Evolutionary conservation across 2,329 filamentous ascomycete species (phyloP).

Genomic region (Hawksworthiomyces lignivorus): DNA sequence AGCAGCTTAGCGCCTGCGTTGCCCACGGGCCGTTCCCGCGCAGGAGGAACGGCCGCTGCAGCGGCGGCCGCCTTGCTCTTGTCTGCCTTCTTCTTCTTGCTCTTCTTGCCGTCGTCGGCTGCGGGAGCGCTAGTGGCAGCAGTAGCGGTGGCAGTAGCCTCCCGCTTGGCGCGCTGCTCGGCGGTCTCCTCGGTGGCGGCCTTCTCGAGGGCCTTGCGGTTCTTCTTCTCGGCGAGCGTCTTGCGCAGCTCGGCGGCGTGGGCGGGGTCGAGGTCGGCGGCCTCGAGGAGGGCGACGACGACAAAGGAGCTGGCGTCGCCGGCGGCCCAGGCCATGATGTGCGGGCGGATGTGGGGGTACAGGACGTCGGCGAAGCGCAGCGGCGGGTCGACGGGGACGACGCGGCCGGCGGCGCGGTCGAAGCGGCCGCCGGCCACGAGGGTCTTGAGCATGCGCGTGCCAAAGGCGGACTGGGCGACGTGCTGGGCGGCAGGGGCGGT

Average conservation of each 20-base stretch:
- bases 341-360: conserved; percentile 71
- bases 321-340: conserved; percentile 76
- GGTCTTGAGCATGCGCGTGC: conserved; percentile 81
- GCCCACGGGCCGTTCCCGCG: conserved; percentile 38
- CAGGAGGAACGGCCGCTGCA: conserved; percentile 1
- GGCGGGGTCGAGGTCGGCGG: conserved; percentile 61
- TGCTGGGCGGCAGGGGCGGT: conserved; percentile 37
- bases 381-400: conserved; percentile 65
- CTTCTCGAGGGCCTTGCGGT: conserved; percentile 62
- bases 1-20: conserved; percentile 57
- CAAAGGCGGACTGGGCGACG: conserved; percentile 53
- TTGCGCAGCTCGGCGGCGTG: conserved; percentile 60
- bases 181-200: conserved; percentile 53
- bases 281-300: conserved; percentile 72
- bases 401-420: conserved; percentile 62
- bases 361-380: conserved; percentile 74
- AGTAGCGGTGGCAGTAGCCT: conserved; percentile 36
- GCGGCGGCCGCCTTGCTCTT: conserved; percentile 28
- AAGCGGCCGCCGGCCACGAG: conserved; percentile 85
- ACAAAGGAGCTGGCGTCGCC: conserved; percentile 74
- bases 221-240: conserved; percentile 65
- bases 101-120: conserved; percentile 37
- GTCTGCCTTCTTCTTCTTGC: conserved; percentile 37
- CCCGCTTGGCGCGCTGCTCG: conserved; percentile 39
- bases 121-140: conserved; percentile 40